A percentile compares a stretch with the other conserved stretches of the same genome.
phyloP scores from a whole-genome alignment of 306 rosid genomes.

The Myrica gale region DNA sequence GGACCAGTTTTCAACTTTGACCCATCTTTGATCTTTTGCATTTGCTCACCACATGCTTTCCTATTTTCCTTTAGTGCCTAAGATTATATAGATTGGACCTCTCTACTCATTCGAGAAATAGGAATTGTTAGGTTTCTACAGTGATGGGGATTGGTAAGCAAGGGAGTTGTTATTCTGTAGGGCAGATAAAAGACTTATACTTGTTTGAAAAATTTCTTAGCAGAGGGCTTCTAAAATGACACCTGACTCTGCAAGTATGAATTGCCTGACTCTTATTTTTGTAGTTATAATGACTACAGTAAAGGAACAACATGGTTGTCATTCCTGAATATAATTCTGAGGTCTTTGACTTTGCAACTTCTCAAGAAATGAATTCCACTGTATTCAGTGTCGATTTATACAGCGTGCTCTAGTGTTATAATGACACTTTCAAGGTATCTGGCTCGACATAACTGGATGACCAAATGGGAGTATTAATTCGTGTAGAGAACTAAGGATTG shows the following conservation, averaged over 20 bases:
- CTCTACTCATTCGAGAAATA: conserved; percentile 13
- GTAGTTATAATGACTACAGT: neutral
- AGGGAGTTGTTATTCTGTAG: neutral
- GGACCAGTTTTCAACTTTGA: neutral
- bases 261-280: neutral
- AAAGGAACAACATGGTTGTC: conserved; percentile 2
- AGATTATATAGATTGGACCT: conserved; percentile 12
- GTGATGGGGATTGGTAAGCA: neutral
- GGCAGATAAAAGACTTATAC: neutral
- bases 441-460: neutral
- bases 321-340: neutral
- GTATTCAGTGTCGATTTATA: neutral
- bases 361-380: neutral
- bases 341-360: neutral
- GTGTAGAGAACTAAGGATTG: neutral
- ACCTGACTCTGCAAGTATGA: conserved; percentile 14
- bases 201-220: neutral
- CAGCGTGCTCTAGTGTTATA: neutral
- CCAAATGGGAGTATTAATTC: neutral
- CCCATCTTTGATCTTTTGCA: neutral
- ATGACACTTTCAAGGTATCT: neutral
- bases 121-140: conserved; percentile 3
- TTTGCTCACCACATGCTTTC: neutral
- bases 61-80: conserved; percentile 6
- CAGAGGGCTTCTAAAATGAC: neutral